phyloP scores from a whole-genome alignment of 208 protist species.

The Crithidia sp. region DNA sequence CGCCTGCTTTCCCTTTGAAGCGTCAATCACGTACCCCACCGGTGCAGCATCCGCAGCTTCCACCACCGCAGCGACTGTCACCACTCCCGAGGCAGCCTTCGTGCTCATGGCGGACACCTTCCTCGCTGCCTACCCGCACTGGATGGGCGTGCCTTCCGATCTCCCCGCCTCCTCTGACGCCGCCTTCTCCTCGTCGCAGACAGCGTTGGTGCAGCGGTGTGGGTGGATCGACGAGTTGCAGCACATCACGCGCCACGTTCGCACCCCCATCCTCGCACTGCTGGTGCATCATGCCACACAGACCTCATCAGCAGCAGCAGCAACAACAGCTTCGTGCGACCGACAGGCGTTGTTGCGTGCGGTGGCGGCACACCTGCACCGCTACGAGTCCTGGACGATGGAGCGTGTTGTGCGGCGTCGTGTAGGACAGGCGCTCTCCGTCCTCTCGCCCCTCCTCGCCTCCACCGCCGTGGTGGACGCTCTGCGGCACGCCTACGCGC shows the following conservation, averaged over 20 bases:
- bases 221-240: conserved; percentile 44
- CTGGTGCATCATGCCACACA: conserved; percentile 38
- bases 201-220: conserved; percentile 16
- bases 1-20: conserved; percentile 34
- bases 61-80: conserved; percentile 17
- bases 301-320: conserved; percentile 6
- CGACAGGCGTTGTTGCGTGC: conserved; percentile 31
- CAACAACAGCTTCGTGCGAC: neutral
- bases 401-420: conserved; percentile 29
- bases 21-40: conserved; percentile 10
- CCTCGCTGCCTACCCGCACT: conserved; percentile 32
- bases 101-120: conserved; percentile 31
- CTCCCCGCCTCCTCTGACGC: neutral
- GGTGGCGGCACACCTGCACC: conserved; percentile 41
- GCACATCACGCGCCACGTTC: conserved; percentile 46
- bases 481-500: conserved; percentile 34
- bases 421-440: conserved; percentile 22
- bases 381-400: conserved; percentile 41
- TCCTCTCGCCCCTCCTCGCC: conserved; percentile 27
- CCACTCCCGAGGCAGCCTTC: conserved; percentile 32
- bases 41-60: neutral
- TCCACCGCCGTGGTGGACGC: conserved; percentile 31
- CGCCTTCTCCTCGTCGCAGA: neutral
- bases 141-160: conserved; percentile 33
- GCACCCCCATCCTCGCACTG: conserved; percentile 47